A percentile compares a stretch with the other conserved stretches of the same genome.
Evolutionary conservation across 2,329 filamentous ascomycete species (phyloP).

Genomic region (Botryotinia calthae): DNA sequence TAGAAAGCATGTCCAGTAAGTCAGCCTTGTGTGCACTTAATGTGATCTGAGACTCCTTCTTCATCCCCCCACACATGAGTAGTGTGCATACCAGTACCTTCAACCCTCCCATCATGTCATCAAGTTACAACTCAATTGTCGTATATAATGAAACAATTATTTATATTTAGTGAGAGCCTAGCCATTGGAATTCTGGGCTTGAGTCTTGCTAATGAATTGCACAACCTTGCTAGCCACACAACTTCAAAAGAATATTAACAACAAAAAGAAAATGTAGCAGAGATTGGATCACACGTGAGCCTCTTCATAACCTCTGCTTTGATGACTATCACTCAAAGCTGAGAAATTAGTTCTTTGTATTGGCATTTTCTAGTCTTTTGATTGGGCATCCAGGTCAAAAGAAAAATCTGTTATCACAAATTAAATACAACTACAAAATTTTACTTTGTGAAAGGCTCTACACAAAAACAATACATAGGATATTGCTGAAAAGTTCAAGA

Average conservation of each 20-base stretch:
- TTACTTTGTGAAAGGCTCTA: not conserved
- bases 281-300: too few species aligned
- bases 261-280: not conserved
- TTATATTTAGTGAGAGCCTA: not conserved
- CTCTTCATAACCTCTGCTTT: too few species aligned
- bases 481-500: accelerated
- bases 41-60: too few species aligned
- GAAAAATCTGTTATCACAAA: not conserved
- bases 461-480: not conserved
- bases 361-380: not conserved
- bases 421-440: not conserved
- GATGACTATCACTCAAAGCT: not conserved
- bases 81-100: too few species aligned
- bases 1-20: not conserved
- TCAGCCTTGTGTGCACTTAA: not conserved
- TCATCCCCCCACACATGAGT: too few species aligned
- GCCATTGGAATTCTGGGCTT: not conserved
- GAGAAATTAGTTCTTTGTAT: not conserved
- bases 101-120: not conserved
- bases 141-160: not conserved
- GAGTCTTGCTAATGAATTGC: not conserved
- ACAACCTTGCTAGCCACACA: not conserved
- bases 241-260: not conserved
- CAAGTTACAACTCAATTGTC: not conserved
- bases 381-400: not conserved